Conservation (phyloP, 1,284 basidiomycete genomes). For the Cerrena zonata region DNA sequence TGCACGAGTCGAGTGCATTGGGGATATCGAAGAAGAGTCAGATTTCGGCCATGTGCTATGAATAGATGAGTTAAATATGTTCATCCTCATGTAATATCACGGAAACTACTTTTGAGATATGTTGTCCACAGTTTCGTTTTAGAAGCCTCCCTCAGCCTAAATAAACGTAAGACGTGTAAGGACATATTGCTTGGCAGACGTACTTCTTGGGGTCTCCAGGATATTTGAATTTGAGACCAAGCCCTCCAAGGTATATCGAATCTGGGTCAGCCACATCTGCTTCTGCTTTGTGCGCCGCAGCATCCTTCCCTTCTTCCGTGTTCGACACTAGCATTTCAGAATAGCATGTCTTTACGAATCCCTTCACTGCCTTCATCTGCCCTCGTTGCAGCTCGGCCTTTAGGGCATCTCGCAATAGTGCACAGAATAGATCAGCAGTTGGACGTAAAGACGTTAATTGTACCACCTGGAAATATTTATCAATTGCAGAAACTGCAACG, state of each 20-base stretch:
- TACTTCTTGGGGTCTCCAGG: slow-evolving; percentile 91
- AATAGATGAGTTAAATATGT: slow-evolving; percentile 4
- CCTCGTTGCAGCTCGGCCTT: slow-evolving; percentile 82
- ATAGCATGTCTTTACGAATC: slow-evolving; percentile 88
- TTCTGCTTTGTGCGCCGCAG: slow-evolving; percentile 35
- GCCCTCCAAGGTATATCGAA: slow-evolving; percentile 73
- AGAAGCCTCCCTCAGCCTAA: slow-evolving; percentile 85
- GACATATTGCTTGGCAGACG: no score
- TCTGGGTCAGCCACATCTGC: slow-evolving; percentile 53
- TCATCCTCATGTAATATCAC: not conserved
- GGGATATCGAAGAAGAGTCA: slow-evolving; percentile 91
- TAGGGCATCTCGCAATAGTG: slow-evolving; percentile 81
- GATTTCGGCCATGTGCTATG: slow-evolving; percentile 80
- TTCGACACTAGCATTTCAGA: slow-evolving; percentile 79
- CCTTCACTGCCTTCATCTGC: slow-evolving; percentile 90
- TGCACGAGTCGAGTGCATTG: slow-evolving; percentile 94
- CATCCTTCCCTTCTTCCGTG: slow-evolving; percentile 58
- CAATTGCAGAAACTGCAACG: not conserved
- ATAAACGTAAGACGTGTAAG: not conserved
- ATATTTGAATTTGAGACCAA: slow-evolving; percentile 85
- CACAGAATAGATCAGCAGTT: slow-evolving; percentile 91
- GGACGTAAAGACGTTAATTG: slow-evolving; percentile 94
- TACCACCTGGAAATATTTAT: slow-evolving; percentile 58
- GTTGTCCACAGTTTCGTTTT: slow-evolving; percentile 96
- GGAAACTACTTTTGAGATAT: slow-evolving; percentile 71